A percentile compares a stretch with the other conserved stretches of the same genome.
phyloP scores from a whole-genome alignment of 768 basidiomycete genomes.

The Tricholoma terreum region DNA sequence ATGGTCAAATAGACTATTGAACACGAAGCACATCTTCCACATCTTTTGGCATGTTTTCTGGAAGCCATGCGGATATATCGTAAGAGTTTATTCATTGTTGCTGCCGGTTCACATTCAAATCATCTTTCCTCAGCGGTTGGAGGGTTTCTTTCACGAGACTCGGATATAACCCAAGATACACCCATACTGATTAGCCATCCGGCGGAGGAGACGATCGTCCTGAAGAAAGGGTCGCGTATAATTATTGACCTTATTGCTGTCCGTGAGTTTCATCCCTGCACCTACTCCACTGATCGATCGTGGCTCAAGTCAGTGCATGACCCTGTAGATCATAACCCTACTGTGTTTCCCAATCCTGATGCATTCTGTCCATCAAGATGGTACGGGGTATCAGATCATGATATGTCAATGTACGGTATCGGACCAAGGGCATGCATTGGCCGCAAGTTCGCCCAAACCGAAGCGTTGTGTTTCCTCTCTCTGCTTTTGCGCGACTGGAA shows the following conservation, averaged over 20 bases:
- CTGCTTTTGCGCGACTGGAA: conserved; percentile 42
- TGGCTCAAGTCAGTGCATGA: background rate
- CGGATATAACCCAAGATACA: conserved; percentile 26
- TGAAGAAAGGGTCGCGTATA: conserved; percentile 10
- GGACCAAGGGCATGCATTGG: conserved; percentile 43
- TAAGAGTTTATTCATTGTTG: conserved; percentile 10
- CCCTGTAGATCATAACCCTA: conserved; percentile 27
- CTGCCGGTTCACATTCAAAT: background rate
- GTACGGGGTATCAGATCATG: conserved; percentile 22
- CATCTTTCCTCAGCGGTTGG: conserved; percentile 14
- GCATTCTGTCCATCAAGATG: conserved; percentile 32
- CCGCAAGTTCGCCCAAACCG: conserved; percentile 40
- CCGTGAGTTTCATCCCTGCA: conserved; percentile 17
- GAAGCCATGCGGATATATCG: conserved; percentile 29
- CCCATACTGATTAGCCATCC: conserved; percentile 1
- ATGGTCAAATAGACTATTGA: conserved; percentile 9
- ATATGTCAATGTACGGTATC: conserved; percentile 20
- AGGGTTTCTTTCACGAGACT: conserved; percentile 23
- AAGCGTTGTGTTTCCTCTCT: conserved; percentile 42
- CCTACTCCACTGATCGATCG: background rate
- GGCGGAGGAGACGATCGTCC: background rate
- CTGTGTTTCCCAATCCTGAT: conserved; percentile 27
- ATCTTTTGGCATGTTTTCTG: conserved; percentile 27
- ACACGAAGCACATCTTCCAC: conserved; percentile 20
- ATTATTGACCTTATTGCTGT: conserved; percentile 27